These are phyloP conservation scores for Neurospora cerealis DNA, from an alignment of 495 filamentous ascomycete genomes.

Conservation along the genomic window DNA sequence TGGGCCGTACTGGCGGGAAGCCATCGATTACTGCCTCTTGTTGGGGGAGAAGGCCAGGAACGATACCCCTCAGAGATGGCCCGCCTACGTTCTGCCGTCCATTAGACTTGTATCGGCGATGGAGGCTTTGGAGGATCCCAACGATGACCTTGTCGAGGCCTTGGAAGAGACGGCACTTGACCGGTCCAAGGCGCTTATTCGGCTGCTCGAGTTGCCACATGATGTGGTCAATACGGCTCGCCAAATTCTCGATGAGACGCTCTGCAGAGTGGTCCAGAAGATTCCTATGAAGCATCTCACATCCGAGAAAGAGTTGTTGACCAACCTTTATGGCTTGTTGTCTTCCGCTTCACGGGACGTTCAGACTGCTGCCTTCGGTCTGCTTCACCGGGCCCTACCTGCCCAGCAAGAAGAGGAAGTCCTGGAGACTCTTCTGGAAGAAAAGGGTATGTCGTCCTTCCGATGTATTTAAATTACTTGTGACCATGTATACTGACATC, in stretches of 20 bases:
- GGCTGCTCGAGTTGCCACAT: conserved; percentile 44
- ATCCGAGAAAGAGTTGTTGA: neutral
- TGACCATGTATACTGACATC: neutral
- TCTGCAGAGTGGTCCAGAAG: conserved; percentile 52
- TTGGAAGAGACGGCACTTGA: conserved; percentile 42
- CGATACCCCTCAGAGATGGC: conserved; percentile 18
- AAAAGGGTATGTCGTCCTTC: conserved; percentile 34
- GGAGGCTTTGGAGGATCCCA: conserved; percentile 51
- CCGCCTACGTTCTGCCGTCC: conserved; percentile 58
- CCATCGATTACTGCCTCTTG: conserved; percentile 46
- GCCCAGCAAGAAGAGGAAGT: conserved; percentile 71
- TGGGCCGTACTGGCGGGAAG: conserved; percentile 72
- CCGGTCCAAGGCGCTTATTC: conserved; percentile 48
- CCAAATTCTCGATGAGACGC: conserved; percentile 54
- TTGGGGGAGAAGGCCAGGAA: conserved; percentile 41
- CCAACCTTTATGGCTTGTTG: conserved; percentile 58
- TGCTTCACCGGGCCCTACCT: conserved; percentile 71
- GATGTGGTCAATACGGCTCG: conserved; percentile 12
- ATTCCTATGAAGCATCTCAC: conserved; percentile 43
- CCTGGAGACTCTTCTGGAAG: conserved; percentile 68
- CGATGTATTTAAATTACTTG: neutral
- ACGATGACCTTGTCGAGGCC: conserved; percentile 78
- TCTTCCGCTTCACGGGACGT: conserved; percentile 64
- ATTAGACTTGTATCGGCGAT: conserved; percentile 60
- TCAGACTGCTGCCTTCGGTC: conserved; percentile 69